Base-by-base conservation (phyloP, 225 moss, liverwort and hornwort species). In the Sphagnum contortum region DNA sequence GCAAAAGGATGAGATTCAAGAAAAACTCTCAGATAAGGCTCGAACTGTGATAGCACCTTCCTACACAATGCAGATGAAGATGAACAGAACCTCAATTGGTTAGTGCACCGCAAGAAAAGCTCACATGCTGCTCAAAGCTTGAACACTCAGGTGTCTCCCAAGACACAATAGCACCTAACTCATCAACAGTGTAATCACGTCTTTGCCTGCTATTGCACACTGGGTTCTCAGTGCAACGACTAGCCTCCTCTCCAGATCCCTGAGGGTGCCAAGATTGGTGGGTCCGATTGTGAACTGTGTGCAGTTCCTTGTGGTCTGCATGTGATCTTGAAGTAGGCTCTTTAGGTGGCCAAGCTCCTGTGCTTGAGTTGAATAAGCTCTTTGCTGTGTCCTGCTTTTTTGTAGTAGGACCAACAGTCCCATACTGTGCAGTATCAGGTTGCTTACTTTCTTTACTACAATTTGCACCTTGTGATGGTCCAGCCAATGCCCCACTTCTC, bases 111-210 rank as follows among this genome's bases (percentile, higher is more conserved):
- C 5, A 45, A n/a, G 2, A 60, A 3, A 44, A 53, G 12, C 70
- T 73, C 70, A 83, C 82, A 69, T 83, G 73, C 62, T 79, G 73
- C 67, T 76, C 75, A 62, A 83, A 83, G 71, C 73, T 76, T 50
- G 79, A 65, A 48, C 72, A 79, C 62, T 83, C 79, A 13, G 82
- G 82, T 5, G 82, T 78, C 29, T 83, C 82, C 82, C 82, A 83
- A 50, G 14, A 57, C 50, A 65, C 56, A 12, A 65, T 45, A 55
- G 48, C 48, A 52, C 75, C 64, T 59, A 67, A 62, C 68, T 64
- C 73, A 44, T 62, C 70, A 67, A 60, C 74, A 14, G 12, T 70
- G 61, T 44, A 71, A 45, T 57, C 57, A 60, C 70, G 73, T 47
- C 47, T 51, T 47, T 63, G 62, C 64, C 69, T 52, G 65, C 46